Evolutionary conservation across 106 monocot genomes (phyloP).

Genomic region (Narthecium ossifragum): DNA sequence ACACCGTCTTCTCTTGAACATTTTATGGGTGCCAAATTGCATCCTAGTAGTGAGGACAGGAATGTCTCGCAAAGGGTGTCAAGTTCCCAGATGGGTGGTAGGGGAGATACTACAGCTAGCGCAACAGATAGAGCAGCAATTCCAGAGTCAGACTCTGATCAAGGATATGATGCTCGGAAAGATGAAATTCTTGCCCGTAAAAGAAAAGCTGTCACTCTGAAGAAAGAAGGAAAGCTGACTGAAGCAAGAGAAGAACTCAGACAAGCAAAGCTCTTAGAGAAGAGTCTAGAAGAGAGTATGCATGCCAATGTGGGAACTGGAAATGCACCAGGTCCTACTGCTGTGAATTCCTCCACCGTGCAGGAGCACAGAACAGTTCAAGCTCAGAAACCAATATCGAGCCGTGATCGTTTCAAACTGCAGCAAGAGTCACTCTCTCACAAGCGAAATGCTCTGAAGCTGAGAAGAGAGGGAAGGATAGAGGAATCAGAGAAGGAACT

Average conservation of each 20-base stretch:
- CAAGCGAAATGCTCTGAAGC: constrained; percentile 83
- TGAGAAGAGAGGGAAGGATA: constrained; percentile 86
- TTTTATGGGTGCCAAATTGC: neutral
- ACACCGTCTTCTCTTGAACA: too few relatives aligned
- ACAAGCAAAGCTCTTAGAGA: constrained; percentile 80
- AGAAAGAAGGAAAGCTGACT: constrained; percentile 82
- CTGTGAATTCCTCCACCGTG: neutral
- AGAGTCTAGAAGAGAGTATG: constrained; percentile 37
- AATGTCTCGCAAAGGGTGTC: neutral
- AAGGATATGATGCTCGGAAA: constrained; percentile 24
- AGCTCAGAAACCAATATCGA: constrained; percentile 47
- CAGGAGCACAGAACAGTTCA: constrained; percentile 29
- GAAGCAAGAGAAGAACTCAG: constrained; percentile 86
- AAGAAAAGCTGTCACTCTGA: constrained; percentile 71
- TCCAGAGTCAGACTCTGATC: constrained; percentile 3
- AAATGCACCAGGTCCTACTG: constrained; percentile 14
- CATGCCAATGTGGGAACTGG: constrained; percentile 10
- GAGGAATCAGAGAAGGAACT: constrained; percentile 74
- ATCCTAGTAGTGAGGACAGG: neutral
- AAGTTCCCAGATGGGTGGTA: neutral
- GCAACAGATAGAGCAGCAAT: neutral
- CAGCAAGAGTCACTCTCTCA: constrained; percentile 91
- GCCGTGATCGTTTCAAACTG: constrained; percentile 73
- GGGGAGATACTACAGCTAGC: neutral
- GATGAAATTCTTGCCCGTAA: constrained; percentile 62